Base-by-base conservation (phyloP, 2,329 filamentous ascomycete species). In the Tolypocladium endophyticum region DNA sequence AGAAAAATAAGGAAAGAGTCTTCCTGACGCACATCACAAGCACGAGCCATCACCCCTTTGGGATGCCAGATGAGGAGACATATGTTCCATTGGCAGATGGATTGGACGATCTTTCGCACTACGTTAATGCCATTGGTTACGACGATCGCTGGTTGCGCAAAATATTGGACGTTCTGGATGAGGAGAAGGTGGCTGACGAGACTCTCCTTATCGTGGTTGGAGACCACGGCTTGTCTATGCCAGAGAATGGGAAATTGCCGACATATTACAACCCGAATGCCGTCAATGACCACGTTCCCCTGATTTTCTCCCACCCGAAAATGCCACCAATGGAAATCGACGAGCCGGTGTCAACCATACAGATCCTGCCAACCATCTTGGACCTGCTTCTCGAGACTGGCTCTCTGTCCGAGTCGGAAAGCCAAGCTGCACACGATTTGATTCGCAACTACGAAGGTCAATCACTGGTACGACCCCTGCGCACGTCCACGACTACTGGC, bases 371-470 rank as follows among this genome's bases (percentile, higher is more conserved):
- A 0, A 73, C 72, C 1, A 71, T 73, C 36, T 65, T 73, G 45
- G 72, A 73, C 41, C 64, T 73, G 0, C 68, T 73, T 39, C 62
- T 72, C 56, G 70, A 71, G 60, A 72, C 66, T 3, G 67, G 64
- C 45, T 73, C 71, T 8, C 64, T 73, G 43, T 67, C 66, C 47
- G 56, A 60, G 2, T 61, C 67, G 33, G 64, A 60, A 1, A 18
- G 45, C 11, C 23, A 28, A 5, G 68, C 68, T 14, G 69, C 70
- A 0, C 62, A 60, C 3, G 70, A 73, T 23, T 64, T 73, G 11
- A 59, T 69, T 1, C 62, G 66, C 47, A 71, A 73, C 52, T 73
- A 72, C 53, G 71, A 73, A 53, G 71, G 71, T 3, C 69, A 72
- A 57, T 73, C 71, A 0, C 65, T 73, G 1, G 66, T 73, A 43